Evolutionary conservation across 495 filamentous ascomycete species (phyloP), one percentile per base, ranked within the genome.

Genomic region (Rostrohypoxylon terebratum): DNA sequence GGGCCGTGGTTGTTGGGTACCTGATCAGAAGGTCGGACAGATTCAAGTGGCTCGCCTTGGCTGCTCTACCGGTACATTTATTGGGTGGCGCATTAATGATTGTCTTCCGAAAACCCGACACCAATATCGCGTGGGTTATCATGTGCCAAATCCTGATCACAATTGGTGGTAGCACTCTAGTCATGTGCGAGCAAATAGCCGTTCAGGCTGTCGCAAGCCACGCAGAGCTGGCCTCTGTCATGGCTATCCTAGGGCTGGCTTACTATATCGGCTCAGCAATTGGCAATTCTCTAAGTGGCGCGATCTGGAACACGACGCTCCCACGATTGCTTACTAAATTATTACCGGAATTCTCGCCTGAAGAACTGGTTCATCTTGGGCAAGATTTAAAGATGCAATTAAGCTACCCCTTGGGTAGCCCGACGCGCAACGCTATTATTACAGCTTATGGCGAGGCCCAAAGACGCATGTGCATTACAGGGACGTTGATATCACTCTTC

Each of bases 51-150:
- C 66, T 92, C 0, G 90, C 90, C 0, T 76, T 93, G 18, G 82
- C 86, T 76, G 85, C 92, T 21, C 86, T 90, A 2, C 86, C 89
- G 0, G 86, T 91, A 14, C 84, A 92, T 59, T 87, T 92, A 84
- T 71, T 85, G 82, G 92, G 90, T 14, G 84, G 89, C 6, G 90
- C 87, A 0, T 82, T 94, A 28, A 90, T 94, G 90, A 91, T 94
- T 64, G 77, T 91, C 69, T 93, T 93, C 85, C 89, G 91, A 36
- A 77, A 82, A 44, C 79, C 82, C 3, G 81, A 86, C 44, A 77
- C 80, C 20, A 72, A 82, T 42, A 86, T 92, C 59, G 87, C 86
- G 33, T 90, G 86, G 77, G 75, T 92, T 10, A 80, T 91, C 72
- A 87, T 90, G 87, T 86, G 87, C 75, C 88, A 91, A 77, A 87